Evolutionary conservation across 495 filamentous ascomycete species (phyloP), one percentile per base, ranked within the genome.

Genomic region (Schizothecium vesticola): DNA sequence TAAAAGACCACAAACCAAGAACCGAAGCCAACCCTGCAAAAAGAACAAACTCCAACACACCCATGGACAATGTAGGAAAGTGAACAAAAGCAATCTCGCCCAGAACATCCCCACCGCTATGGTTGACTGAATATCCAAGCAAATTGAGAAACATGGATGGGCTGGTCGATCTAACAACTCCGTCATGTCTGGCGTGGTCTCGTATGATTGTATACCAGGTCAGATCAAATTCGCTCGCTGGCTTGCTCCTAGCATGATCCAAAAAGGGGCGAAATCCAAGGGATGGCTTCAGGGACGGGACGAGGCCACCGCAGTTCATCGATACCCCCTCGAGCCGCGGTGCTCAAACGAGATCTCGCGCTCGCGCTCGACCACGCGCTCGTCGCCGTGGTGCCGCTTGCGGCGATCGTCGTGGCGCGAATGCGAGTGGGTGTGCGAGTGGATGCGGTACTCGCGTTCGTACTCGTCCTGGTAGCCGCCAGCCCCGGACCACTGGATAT

Each of bases 401-500:
- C 55, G 63, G 23, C 63, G 13, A 3, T 24, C 25, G 58, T 69
- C 61, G 55, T 73, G 76, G 64, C 75, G 76, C 36, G 73, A 75
- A 64, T 77, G 73, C 12, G 33, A 29, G 67, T 72, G 70, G 11
- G 25, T 10, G 51, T 67, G 70, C 56, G 68, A 59, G 66, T 77
- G 65, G 64, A 70, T 61, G 64, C 71, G 62, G 66, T 77, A 76
- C 56, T 73, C 64, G 74, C 87, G 85, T 24, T 97, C 91, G 66
- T 84, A 93, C 61, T 93, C 84, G 68, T 84, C 79, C 73, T 75
- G 79, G 73, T 67, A 83, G 67, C 88, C 86, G 59, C 92, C 33
- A 16, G 28, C 8, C 5, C 26, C 85, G 80, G 43, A 16, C 69
- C 86, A 93, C 69, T 96, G 86, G 69, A 96, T 90, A 74, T 97